These are phyloP conservation scores for Pseudonitzschia pungens DNA, from an alignment of 108 stramenopile species.

Conservation along the genomic window DNA sequence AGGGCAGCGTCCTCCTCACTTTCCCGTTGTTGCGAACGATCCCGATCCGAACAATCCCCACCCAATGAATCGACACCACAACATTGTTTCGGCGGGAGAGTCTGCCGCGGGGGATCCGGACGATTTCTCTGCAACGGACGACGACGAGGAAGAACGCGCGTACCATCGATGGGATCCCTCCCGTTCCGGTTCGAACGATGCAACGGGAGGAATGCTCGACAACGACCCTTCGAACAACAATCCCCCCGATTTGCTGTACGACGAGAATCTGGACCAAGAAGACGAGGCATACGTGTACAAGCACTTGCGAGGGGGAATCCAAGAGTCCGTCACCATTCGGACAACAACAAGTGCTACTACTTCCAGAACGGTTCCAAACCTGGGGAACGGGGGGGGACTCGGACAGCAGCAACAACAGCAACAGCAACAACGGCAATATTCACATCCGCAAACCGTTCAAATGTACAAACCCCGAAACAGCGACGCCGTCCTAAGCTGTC, in stretches of 20 bases:
- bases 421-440: background rate
- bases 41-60: background rate
- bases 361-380: no score
- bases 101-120: background rate
- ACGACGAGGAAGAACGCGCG: slow-evolving; percentile 8
- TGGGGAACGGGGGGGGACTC: background rate
- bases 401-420: background rate
- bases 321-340: slow-evolving; percentile 37
- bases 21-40: background rate
- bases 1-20: background rate
- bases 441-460: slow-evolving; percentile 20
- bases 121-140: slow-evolving; percentile 2
- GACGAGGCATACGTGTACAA: slow-evolving; percentile 86
- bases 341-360: background rate
- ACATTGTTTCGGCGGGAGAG: slow-evolving; percentile 20
- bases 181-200: background rate
- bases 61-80: background rate
- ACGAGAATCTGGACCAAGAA: slow-evolving; percentile 65
- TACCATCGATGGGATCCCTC: background rate
- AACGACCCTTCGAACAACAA: background rate
- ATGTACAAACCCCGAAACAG: slow-evolving; percentile 68
- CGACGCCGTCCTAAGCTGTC: slow-evolving; percentile 78
- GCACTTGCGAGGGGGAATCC: slow-evolving; percentile 63
- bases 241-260: slow-evolving; percentile 42
- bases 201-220: background rate